Conservation (phyloP, 192 early-diverging fungal genomes). For the Coemansia biformis region DNA sequence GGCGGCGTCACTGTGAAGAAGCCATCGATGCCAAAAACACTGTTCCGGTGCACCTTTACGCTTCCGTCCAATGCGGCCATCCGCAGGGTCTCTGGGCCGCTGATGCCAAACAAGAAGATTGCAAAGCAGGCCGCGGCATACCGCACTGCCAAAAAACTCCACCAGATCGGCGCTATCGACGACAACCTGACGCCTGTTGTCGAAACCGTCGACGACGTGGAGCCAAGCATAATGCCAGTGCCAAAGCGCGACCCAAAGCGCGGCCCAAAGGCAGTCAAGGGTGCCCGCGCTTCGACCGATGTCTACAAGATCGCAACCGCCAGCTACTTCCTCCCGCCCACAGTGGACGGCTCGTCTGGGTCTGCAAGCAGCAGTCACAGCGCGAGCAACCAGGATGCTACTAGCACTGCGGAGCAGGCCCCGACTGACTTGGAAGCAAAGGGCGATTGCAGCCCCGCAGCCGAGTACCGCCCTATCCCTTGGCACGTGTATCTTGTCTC, state of each 20-base stretch:
- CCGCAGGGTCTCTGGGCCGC: constrained; percentile 49
- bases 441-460: background rate
- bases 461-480: constrained; percentile 7
- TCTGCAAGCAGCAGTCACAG: no score
- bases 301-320: constrained; percentile 16
- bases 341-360: background rate
- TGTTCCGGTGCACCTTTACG: constrained; percentile 51
- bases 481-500: constrained; percentile 30
- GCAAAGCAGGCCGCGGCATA: constrained; percentile 70
- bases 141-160: constrained; percentile 65
- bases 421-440: constrained; percentile 4
- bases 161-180: constrained; percentile 63
- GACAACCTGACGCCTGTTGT: constrained; percentile 64
- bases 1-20: constrained; percentile 1
- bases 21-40: background rate
- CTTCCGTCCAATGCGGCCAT: constrained; percentile 63
- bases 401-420: no score
- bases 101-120: constrained; percentile 52
- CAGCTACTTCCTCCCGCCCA: background rate
- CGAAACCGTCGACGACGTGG: constrained; percentile 14
- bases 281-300: constrained; percentile 17
- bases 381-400: no score
- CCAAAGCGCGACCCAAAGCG: no score
- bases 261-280: constrained; percentile 15
- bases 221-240: no score